phyloP scores from a whole-genome alignment of 2,329 filamentous ascomycete species.

The Penicillium sp. region DNA sequence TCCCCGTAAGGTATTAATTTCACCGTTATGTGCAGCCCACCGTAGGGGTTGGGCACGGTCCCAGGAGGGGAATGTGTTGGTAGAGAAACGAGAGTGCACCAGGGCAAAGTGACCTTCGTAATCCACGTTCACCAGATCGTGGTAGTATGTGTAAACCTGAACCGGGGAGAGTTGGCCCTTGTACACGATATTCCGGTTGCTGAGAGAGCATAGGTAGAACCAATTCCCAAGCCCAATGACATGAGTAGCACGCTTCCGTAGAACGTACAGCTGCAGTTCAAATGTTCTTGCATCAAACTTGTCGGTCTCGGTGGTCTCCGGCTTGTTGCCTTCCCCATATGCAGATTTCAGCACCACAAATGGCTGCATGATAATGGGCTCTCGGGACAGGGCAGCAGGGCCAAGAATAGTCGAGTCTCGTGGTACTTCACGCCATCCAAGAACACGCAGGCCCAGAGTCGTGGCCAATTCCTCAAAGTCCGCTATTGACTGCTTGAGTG shows the following conservation, averaged over 20 bases:
- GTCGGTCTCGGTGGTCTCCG: conserved; percentile 73
- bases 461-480: conserved; percentile 94
- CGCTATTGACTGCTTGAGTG: conserved; percentile 82
- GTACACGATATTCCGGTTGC: conserved; percentile 98
- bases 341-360: conserved; percentile 85
- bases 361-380: conserved; percentile 92
- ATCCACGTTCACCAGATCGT: conserved; percentile 93
- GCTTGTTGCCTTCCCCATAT: conserved; percentile 78
- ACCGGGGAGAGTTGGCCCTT: conserved; percentile 93
- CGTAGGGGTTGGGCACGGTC: conserved; percentile 93
- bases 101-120: conserved; percentile 97
- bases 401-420: conserved; percentile 90
- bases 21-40: conserved; percentile 97
- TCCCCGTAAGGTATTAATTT: conserved; percentile 94
- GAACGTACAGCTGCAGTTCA: conserved; percentile 88
- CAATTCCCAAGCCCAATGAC: conserved; percentile 94
- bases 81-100: conserved; percentile 95
- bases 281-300: conserved; percentile 82
- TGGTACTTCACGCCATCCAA: conserved; percentile 95
- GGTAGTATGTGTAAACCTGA: conserved; percentile 97
- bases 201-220: conserved; percentile 97
- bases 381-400: conserved; percentile 86
- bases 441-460: conserved; percentile 79
- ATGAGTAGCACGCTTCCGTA: conserved; percentile 93
- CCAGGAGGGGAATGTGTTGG: conserved; percentile 98